phyloP scores from a whole-genome alignment of 2,329 filamentous ascomycete species.

The Alternaria brassicae region DNA sequence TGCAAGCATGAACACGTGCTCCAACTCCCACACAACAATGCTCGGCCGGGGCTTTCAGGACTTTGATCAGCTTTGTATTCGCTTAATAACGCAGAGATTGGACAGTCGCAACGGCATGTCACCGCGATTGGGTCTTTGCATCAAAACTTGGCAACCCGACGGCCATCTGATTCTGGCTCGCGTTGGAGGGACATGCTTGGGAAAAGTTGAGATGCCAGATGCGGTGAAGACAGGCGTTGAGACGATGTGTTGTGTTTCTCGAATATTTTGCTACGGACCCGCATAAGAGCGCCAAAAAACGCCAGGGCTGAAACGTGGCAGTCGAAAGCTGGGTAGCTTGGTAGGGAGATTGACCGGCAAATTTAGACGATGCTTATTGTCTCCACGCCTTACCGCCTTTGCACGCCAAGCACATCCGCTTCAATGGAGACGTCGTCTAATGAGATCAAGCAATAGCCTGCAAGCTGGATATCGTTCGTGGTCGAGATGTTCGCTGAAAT shows the following conservation, averaged over 20 bases:
- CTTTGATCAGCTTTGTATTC: neutral
- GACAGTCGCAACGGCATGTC: neutral
- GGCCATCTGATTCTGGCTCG: neutral
- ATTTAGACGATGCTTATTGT: constrained; percentile 1
- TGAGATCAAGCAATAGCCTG: neutral
- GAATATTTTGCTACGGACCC: neutral
- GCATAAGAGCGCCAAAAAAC: neutral
- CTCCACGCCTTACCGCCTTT: neutral
- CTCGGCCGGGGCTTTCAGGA: neutral
- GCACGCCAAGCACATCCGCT: neutral
- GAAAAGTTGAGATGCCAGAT: neutral
- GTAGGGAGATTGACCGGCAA: neutral
- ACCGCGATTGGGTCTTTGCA: neutral
- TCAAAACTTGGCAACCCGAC: neutral
- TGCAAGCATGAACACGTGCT: neutral
- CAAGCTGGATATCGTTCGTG: neutral
- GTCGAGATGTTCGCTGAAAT: constrained; percentile 1
- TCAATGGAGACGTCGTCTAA: neutral
- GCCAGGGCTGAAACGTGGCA: neutral
- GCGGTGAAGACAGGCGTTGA: neutral
- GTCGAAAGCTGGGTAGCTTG: neutral
- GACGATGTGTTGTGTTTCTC: neutral
- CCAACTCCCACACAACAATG: neutral
- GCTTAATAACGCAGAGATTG: neutral
- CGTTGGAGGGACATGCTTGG: neutral